Base-by-base conservation (phyloP, 1,284 basidiomycete species). In the Sutorius eximius region DNA sequence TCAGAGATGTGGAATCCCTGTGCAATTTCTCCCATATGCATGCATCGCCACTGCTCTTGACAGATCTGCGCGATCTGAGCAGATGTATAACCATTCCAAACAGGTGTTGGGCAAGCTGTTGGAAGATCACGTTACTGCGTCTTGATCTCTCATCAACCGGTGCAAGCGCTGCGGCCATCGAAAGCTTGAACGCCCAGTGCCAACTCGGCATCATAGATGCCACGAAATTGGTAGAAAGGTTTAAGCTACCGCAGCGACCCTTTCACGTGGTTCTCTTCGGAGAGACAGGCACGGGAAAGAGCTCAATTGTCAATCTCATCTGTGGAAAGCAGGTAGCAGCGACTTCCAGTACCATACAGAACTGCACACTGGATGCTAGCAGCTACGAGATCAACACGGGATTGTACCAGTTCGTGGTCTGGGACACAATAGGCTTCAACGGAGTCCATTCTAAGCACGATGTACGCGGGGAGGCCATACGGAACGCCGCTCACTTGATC, bases 341-440 rank as follows among this genome's bases (percentile, higher is more conserved):
- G 0, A 48, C 57, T 22, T 70, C 68, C n/a, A 44, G 41, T 34
- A 18, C 43, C 16, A 27, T 58, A 37, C 15, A 52, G 3, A 54
- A 58, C 47, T 71, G 66, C 34, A 71, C 67, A 7, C 29, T 71
- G 50, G 56, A 58, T n/a, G 63, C 52, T 16, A 18, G 40, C 33
- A 42, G 53, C n/a, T 55, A 71, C 43, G 47, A 53, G 41, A 42
- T 68, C 47, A 59, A 57, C 18, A 58, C 63, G 3, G 59, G 59
- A 45, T 29, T 51, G 37, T 50, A 59, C 33, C 53, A 60, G 41
- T 67, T 71, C 51, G 52, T 54, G 3, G 51, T 76, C 42, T 76
- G 70, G 69, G 74, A 76, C 45, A 77, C 75, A 15, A 66, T 69
- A 8, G 64, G 64, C 18, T 49, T 70, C 42, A 69, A 69, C 22